These are phyloP conservation scores for Agapanthus africanus DNA, from an alignment of 106 monocot genomes.

Conservation along the genomic window DNA sequence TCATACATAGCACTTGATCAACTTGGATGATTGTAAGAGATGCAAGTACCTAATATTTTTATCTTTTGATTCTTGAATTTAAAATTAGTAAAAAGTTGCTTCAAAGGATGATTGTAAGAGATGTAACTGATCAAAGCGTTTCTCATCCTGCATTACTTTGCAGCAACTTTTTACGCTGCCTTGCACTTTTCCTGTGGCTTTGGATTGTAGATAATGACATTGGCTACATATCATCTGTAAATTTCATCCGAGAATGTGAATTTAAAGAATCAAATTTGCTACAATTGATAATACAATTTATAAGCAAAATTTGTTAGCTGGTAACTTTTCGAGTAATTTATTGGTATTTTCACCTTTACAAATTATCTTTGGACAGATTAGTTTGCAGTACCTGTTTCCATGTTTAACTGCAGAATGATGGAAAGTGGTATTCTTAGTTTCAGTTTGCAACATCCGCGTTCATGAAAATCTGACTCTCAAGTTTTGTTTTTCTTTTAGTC, in stretches of 20 bases:
- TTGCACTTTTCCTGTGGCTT: not conserved
- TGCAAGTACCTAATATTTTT: not conserved
- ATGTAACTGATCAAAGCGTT: too few relatives aligned
- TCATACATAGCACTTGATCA: too few relatives aligned
- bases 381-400: not conserved
- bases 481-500: constrained; percentile 30
- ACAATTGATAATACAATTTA: not conserved
- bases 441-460: not conserved
- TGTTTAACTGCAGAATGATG: not conserved
- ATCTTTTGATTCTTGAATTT: not conserved
- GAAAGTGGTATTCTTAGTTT: not conserved
- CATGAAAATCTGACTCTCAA: constrained; percentile 3
- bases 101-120: too few relatives aligned
- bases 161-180: not conserved
- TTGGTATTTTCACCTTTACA: not conserved
- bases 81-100: too few relatives aligned
- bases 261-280: not conserved
- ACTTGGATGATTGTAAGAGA: not conserved
- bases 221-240: not conserved
- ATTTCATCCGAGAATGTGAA: not conserved
- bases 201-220: too few relatives aligned
- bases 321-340: not conserved
- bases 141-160: not conserved
- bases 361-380: not conserved
- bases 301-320: not conserved